These are phyloP conservation scores for Rosellinia necatrix DNA, from an alignment of 2,329 filamentous ascomycete genomes.

Conservation along the genomic window DNA sequence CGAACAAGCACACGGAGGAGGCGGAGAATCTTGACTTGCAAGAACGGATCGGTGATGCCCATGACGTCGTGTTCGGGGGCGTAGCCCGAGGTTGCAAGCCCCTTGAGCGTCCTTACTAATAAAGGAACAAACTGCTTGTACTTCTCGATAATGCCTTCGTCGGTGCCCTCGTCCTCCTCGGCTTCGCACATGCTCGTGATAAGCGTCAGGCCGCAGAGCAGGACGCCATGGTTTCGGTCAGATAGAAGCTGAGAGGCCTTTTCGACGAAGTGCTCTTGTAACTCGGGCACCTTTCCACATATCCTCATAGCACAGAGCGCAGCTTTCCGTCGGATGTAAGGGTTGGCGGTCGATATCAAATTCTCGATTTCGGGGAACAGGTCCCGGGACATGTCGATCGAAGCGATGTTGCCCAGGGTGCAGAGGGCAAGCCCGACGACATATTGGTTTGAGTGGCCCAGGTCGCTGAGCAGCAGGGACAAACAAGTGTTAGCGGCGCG, in stretches of 20 bases:
- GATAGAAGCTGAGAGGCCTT: slow-evolving; percentile 87
- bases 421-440: slow-evolving; percentile 95
- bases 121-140: slow-evolving; percentile 85
- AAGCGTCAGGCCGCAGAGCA: slow-evolving; percentile 89
- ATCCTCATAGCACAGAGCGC: slow-evolving; percentile 99
- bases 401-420: slow-evolving; percentile 96
- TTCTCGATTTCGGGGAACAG: slow-evolving; percentile 95
- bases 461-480: slow-evolving; percentile 64
- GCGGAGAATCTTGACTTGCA: slow-evolving; percentile 94
- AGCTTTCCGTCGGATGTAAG: slow-evolving; percentile 97
- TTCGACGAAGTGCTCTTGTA: slow-evolving; percentile 96
- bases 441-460: slow-evolving; percentile 97
- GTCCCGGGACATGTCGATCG: slow-evolving; percentile 97
- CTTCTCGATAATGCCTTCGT: slow-evolving; percentile 86
- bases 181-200: slow-evolving; percentile 93
- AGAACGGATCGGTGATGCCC: slow-evolving; percentile 94
- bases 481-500: slow-evolving; percentile 40
- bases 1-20: slow-evolving; percentile 84
- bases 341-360: slow-evolving; percentile 89
- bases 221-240: slow-evolving; percentile 93
- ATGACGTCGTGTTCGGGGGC: slow-evolving; percentile 98
- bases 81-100: slow-evolving; percentile 91
- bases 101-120: slow-evolving; percentile 88
- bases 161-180: slow-evolving; percentile 89
- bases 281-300: slow-evolving; percentile 94